A percentile compares a stretch with the other conserved stretches of the same genome.
phyloP scores from a whole-genome alignment of 2,329 filamentous ascomycete species.

The Dothideomycetes sp. region DNA sequence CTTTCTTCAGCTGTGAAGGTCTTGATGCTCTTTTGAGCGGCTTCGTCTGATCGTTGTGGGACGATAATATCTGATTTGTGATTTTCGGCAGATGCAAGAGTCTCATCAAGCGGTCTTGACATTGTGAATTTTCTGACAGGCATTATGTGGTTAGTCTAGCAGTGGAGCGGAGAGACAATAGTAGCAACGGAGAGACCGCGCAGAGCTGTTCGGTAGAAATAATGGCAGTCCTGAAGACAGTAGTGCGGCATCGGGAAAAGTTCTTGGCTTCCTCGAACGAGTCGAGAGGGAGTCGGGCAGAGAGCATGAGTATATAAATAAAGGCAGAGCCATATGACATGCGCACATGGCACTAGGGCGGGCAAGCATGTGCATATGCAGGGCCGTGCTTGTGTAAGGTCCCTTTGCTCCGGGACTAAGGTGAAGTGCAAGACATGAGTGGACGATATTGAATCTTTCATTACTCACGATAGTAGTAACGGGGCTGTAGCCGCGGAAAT shows the following conservation, averaged over 20 bases:
- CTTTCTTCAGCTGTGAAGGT: conserved; percentile 36
- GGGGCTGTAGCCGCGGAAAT: too few relatives aligned
- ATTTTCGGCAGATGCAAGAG: conserved; percentile 38
- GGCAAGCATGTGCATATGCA: neutral
- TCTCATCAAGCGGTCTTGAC: conserved; percentile 63
- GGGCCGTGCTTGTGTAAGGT: neutral
- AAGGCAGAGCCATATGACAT: neutral
- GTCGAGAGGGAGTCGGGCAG: too few relatives aligned
- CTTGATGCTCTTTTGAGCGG: conserved; percentile 42
- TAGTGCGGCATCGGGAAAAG: conserved; percentile 60
- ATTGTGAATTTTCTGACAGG: conserved; percentile 59
- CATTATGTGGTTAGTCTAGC: conserved; percentile 47
- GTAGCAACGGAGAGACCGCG: conserved; percentile 77
- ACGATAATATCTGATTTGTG: conserved; percentile 29
- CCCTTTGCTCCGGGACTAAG: neutral
- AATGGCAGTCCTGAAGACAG: conserved; percentile 78
- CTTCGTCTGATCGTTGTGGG: conserved; percentile 33
- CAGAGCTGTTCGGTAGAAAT: conserved; percentile 84
- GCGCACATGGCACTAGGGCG: neutral
- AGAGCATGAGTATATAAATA: too few relatives aligned
- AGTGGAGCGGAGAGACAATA: conserved; percentile 63
- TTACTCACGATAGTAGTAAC: neutral
- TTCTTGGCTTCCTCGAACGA: too few relatives aligned
- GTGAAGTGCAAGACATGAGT: too few relatives aligned
- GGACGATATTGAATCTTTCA: too few relatives aligned